A percentile compares a stretch with the other conserved stretches of the same genome.
These are phyloP conservation scores for Hypoxylon rubiginosum DNA, from an alignment of 2,329 filamentous ascomycete species.

Conservation along the genomic window DNA sequence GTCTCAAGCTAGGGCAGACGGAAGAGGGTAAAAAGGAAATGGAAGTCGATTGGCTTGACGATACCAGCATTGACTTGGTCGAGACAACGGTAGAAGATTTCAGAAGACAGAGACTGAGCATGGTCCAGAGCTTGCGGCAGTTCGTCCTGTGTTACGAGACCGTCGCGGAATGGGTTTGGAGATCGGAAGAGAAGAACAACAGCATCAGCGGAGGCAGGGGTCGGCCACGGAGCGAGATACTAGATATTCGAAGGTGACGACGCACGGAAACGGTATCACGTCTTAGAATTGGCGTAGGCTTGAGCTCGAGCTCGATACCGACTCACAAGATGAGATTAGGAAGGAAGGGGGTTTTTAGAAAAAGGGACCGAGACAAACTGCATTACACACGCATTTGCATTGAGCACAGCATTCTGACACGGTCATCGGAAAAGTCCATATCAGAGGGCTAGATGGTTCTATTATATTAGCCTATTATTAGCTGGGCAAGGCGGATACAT, in stretches of 20 bases:
- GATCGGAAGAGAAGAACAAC: conserved; percentile 58
- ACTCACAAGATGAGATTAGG: conserved; percentile 1
- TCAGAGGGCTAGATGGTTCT: conserved; percentile 33
- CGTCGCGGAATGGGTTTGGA: conserved; percentile 84
- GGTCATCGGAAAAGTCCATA: conserved; percentile 30
- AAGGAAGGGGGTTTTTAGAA: conserved; percentile 2
- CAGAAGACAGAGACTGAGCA: conserved; percentile 87
- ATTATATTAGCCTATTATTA: neutral
- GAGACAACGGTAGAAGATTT: conserved; percentile 93
- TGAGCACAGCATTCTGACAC: conserved; percentile 32
- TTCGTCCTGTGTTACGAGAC: conserved; percentile 98
- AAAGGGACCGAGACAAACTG: conserved; percentile 24
- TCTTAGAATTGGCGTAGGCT: neutral
- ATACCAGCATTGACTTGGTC: conserved; percentile 82
- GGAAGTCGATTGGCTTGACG: conserved; percentile 75
- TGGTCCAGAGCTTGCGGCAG: conserved; percentile 95
- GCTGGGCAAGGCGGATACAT: conserved; percentile 22
- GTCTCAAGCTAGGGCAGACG: conserved; percentile 10
- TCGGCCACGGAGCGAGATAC: conserved; percentile 53
- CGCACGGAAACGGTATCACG: neutral
- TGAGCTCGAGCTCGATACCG: conserved; percentile 6
- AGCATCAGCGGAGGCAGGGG: conserved; percentile 36
- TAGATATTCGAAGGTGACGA: conserved; percentile 46
- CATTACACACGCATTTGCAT: conserved; percentile 40
- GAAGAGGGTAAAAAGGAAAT: conserved; percentile 28